Base-by-base conservation (phyloP, 257 asterid genomes). In the Nyctanthes arbortristis region DNA sequence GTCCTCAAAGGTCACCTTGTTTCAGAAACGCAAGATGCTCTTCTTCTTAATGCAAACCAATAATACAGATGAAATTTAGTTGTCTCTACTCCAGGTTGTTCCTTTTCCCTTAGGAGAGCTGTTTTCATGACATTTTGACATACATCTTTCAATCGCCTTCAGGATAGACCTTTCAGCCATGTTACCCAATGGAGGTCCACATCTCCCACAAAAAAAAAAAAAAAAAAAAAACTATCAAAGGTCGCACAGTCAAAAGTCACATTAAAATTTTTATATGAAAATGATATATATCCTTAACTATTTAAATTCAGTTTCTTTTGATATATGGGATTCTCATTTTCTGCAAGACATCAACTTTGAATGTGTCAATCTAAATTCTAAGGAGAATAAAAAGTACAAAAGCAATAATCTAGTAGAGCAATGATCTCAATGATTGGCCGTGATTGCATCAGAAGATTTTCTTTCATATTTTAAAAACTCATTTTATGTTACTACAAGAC, bases 181-280 rank as follows among this genome's bases (percentile, higher is more conserved):
- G 73, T 36, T 54, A 24, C 58, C 59, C 32, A 59, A 29, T 39
- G 67, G 61, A 70, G 70, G 77, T 47, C 73, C 77, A 71, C 66
- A 2, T n/a, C n/a, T n/a, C n/a, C n/a, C n/a, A n/a, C n/a, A n/a
- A n/a, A n/a, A n/a, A n/a, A n/a, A n/a, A n/a, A n/a, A n/a, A n/a
- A n/a, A n/a, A n/a, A n/a, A n/a, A n/a, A n/a, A n/a, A n/a, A n/a
- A 49, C 20, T n/a, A n/a, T n/a, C 20, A 43, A 37, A 5, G 20
- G 31, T 27, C 59, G 63, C 20, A 69, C 22, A 33, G 35, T 39
- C 61, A 16, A 37, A 70, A 75, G 29, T 10, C 30, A 52, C 59
- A 29, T 9, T 12, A 52, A 52, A 69, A 36, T 27, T 31, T 29
- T 29, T 32, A 28, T 9, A 64, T 75, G 29, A 52, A 24, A 52